Evolutionary conservation across 768 basidiomycete species (phyloP).

Genomic region (Suillus plorans): DNA sequence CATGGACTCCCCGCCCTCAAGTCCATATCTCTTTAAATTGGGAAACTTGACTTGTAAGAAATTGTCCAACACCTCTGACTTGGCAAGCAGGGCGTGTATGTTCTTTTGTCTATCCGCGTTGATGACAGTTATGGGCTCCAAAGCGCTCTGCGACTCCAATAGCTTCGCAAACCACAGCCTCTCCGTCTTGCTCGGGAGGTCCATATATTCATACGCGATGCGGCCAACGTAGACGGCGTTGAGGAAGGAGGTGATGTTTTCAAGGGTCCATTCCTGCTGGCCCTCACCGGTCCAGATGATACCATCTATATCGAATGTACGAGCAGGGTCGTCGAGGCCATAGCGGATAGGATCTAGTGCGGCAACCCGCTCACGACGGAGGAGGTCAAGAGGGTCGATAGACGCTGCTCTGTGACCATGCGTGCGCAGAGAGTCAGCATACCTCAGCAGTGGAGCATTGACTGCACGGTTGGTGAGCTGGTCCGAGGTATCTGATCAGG

Average conservation of each 20-base stretch:
- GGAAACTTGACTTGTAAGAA: slow-evolving; percentile 89
- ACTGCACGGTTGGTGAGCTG: slow-evolving; percentile 66
- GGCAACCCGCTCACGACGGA: slow-evolving; percentile 77
- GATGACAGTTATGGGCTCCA: slow-evolving; percentile 29
- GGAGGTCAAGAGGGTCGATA: slow-evolving; percentile 86
- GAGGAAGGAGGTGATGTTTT: slow-evolving; percentile 69
- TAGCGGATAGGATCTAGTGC: slow-evolving; percentile 79
- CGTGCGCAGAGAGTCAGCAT: slow-evolving; percentile 84
- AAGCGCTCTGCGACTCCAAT: slow-evolving; percentile 56
- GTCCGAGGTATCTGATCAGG: slow-evolving; percentile 51
- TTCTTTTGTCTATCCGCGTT: slow-evolving; percentile 46
- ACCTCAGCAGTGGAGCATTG: slow-evolving; percentile 82
- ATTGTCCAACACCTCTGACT: slow-evolving; percentile 80
- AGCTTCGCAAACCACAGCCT: slow-evolving; percentile 87
- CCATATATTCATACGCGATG: slow-evolving; percentile 93
- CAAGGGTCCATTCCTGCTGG: slow-evolving; percentile 61
- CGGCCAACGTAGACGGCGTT: slow-evolving; percentile 76
- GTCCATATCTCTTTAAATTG: slow-evolving; percentile 81
- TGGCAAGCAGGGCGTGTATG: slow-evolving; percentile 66
- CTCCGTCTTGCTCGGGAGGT: slow-evolving; percentile 82
- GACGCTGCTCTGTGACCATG: slow-evolving; percentile 84
- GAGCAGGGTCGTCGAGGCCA: slow-evolving; percentile 55
- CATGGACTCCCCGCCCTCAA: slow-evolving; percentile 96
- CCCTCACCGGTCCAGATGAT: slow-evolving; percentile 66
- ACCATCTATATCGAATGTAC: slow-evolving; percentile 71